phyloP scores from a whole-genome alignment of 2,329 filamentous ascomycete species.

The Chaetothyriales sp. region DNA sequence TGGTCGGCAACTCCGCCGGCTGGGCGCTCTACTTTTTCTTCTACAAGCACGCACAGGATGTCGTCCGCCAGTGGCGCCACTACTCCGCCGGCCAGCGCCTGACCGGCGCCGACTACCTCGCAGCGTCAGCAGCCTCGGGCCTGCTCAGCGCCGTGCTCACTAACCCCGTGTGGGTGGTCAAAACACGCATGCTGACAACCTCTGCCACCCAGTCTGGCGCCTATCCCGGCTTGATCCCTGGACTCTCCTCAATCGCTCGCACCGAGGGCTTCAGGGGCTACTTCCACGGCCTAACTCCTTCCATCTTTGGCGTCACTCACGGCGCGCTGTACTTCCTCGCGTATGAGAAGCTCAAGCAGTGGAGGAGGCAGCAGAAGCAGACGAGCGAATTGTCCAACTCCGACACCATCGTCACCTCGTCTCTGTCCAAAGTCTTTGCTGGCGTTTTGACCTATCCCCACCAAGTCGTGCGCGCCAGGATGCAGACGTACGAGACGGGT shows the following conservation, averaged over 20 bases:
- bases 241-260: conserved; percentile 51
- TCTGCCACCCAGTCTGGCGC: conserved; percentile 61
- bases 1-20: conserved; percentile 76
- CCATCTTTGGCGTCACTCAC: conserved; percentile 75
- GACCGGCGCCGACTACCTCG: conserved; percentile 61
- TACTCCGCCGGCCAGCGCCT: conserved; percentile 15
- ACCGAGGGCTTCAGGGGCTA: conserved; percentile 67
- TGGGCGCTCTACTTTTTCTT: conserved; percentile 89
- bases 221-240: conserved; percentile 64
- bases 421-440: conserved; percentile 70
- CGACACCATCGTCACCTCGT: conserved; percentile 70
- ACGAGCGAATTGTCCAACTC: conserved; percentile 46
- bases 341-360: conserved; percentile 59
- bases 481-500: conserved; percentile 65
- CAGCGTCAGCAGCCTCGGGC: conserved; percentile 57
- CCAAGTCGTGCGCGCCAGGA: conserved; percentile 73
- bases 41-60: conserved; percentile 47
- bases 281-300: conserved; percentile 74
- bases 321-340: conserved; percentile 92
- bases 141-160: conserved; percentile 67
- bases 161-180: conserved; percentile 96
- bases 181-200: conserved; percentile 89
- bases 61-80: conserved; percentile 32
- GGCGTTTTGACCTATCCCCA: conserved; percentile 89
- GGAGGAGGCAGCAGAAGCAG: conserved; percentile 10